Evolutionary conservation across 1,139 yeast genomes (phyloP).

Genomic region (Nadsonia starkeyi-henricii): DNA sequence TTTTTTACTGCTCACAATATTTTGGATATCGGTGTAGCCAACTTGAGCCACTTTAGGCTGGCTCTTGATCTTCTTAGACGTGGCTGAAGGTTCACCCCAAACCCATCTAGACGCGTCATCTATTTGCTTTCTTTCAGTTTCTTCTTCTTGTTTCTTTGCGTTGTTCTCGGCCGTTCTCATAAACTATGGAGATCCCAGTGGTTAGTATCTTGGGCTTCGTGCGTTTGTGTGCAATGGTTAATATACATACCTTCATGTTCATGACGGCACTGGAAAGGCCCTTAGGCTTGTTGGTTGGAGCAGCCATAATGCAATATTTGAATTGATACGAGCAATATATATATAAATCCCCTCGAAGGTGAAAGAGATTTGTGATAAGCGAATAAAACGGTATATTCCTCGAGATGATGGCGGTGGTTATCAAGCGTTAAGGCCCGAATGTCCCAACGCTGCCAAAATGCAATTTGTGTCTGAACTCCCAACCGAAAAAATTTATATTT

Average conservation of each 20-base stretch:
- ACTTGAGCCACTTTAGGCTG: slow-evolving; percentile 7
- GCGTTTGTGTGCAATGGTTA: not conserved
- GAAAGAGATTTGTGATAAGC: no score
- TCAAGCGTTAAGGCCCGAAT: not conserved
- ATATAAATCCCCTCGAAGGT: not conserved
- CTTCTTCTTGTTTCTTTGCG: slow-evolving; percentile 25
- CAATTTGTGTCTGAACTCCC: not conserved
- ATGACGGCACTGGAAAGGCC: slow-evolving; percentile 48
- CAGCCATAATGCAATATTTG: not conserved
- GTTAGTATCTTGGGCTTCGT: not conserved
- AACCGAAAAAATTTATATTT: not conserved
- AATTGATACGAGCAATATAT: not conserved
- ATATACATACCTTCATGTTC: slow-evolving; percentile 44
- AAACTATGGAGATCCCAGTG: slow-evolving; percentile 21
- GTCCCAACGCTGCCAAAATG: not conserved
- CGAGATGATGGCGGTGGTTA: no score
- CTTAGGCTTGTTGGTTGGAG: slow-evolving; percentile 9
- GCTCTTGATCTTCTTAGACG: slow-evolving; percentile 2
- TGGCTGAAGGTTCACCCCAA: slow-evolving; percentile 13
- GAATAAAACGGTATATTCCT: no score
- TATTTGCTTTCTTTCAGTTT: slow-evolving; percentile 16
- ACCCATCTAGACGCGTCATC: slow-evolving; percentile 53
- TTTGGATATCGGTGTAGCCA: slow-evolving; percentile 13
- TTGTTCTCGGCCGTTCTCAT: slow-evolving; percentile 33
- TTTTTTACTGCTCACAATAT: not conserved